Evolutionary conservation across 2,329 filamentous ascomycete genomes (phyloP).

Genomic region (Aspergillus alliaceus): DNA sequence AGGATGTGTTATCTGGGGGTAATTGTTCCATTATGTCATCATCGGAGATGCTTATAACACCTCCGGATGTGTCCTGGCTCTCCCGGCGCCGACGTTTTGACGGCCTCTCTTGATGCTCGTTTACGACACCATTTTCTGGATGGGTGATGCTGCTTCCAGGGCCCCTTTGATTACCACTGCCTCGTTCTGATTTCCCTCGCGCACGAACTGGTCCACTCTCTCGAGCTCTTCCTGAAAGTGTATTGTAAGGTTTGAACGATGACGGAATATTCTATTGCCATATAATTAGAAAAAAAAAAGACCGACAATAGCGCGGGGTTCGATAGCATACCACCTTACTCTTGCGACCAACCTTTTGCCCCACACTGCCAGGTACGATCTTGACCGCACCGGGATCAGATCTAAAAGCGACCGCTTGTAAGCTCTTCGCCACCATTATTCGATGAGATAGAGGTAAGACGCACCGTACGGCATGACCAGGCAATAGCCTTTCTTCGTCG

Average conservation of each 20-base stretch:
- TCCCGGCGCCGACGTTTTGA: constrained; percentile 32
- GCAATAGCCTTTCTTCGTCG: constrained; percentile 27
- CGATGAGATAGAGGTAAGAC: neutral
- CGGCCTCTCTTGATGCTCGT: constrained; percentile 23
- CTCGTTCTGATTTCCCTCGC: constrained; percentile 14
- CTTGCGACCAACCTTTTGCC: constrained; percentile 22
- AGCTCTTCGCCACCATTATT: neutral
- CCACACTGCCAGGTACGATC: constrained; percentile 24
- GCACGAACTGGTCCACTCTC: constrained; percentile 36
- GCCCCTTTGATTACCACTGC: constrained; percentile 2
- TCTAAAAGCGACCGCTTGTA: constrained; percentile 6
- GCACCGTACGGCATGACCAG: constrained; percentile 13
- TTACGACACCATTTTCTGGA: constrained; percentile 13
- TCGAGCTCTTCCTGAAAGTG: constrained; percentile 24
- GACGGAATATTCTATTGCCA: constrained; percentile 4
- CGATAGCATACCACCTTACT: constrained; percentile 19
- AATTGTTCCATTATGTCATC: constrained; percentile 17
- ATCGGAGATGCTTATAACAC: constrained; percentile 16
- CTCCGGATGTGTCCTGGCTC: constrained; percentile 2
- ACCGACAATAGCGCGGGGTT: neutral
- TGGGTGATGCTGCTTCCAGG: constrained; percentile 6
- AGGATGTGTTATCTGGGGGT: constrained; percentile 4
- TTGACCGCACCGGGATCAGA: constrained; percentile 21
- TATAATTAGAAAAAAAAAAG: neutral
- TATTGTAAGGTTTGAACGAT: constrained; percentile 26